Evolutionary conservation across 2,329 filamentous ascomycete genomes (phyloP).

Genomic region (Cladosporium sp.): DNA sequence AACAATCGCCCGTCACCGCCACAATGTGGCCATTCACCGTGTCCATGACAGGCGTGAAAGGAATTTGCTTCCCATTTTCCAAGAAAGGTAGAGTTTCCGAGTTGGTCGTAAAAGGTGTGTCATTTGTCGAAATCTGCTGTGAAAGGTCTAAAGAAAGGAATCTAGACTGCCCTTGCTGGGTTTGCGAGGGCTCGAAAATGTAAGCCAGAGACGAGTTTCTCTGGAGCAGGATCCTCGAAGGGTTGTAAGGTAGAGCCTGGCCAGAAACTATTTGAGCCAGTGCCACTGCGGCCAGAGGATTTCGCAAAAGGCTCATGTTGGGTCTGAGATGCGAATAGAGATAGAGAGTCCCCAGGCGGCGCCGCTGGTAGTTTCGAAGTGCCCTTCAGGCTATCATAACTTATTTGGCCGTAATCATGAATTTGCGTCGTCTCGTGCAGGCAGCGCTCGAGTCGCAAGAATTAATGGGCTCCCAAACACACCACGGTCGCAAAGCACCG

Average conservation of each 20-base stretch:
- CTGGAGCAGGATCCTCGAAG: constrained; percentile 65
- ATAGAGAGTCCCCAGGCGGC: neutral
- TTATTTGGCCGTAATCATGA: neutral
- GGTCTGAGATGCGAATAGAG: neutral
- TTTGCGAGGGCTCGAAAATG: constrained; percentile 58
- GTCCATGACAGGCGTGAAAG: constrained; percentile 66
- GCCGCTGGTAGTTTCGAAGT: neutral
- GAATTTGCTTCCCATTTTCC: constrained; percentile 42
- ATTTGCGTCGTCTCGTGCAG: neutral
- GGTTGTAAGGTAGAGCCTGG: constrained; percentile 64
- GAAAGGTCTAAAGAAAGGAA: constrained; percentile 67
- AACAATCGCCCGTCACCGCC: constrained; percentile 72
- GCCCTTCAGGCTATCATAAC: neutral
- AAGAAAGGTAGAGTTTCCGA: constrained; percentile 62
- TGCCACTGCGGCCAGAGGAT: constrained; percentile 1
- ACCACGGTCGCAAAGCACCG: constrained; percentile 5
- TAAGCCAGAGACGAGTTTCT: constrained; percentile 58
- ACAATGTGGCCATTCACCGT: constrained; percentile 61
- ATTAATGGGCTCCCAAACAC: neutral
- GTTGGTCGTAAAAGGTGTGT: constrained; percentile 44
- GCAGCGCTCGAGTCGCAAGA: constrained; percentile 1
- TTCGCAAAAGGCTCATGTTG: constrained; percentile 2
- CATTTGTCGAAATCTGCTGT: constrained; percentile 48
- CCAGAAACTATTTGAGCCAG: constrained; percentile 11
- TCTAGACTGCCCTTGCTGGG: constrained; percentile 44